Base-by-base conservation (phyloP, 495 filamentous ascomycete genomes). In the Podospora appendiculata region DNA sequence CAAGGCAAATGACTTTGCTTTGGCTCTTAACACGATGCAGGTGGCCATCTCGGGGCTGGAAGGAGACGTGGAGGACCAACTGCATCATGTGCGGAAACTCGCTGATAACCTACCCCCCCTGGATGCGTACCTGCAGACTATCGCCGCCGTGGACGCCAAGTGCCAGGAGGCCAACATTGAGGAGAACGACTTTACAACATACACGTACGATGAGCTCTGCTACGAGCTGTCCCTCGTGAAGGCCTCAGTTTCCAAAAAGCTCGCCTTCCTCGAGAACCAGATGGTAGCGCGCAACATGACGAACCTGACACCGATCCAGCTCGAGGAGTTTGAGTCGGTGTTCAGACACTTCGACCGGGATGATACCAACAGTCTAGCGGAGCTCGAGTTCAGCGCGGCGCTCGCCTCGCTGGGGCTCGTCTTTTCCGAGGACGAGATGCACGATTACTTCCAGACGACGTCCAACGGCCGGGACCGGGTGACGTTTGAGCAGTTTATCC, bases 321-420 rank as follows among this genome's bases (percentile, higher is more conserved):
- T 98, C 34, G 93, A 98, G 65, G 93, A 98, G 61, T 98, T 97
- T 63, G 93, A 98, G 68, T 90, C 85, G 1, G 93, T 98, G 6
- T 97, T 98, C 76, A 79, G 93, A 25, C 94, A 98, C 69, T 98
- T 98, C 57, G 93, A 98, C 65, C 83, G 90, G n/a, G 90, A 96
- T 60, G 79, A 85, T 33, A 87, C 83, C 39, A 97, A 97, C 65
- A 87, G 84, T 14, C 75, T 98, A n/a, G 83, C 87, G 17, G 93
- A 98, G 64, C 78, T 96, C 14, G 93, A 98, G 61, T 98, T 98
- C 67, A 90, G 87, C 8, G 93, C 92, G 6, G 93, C 93, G 3
- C 75, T 98, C 50, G 94, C 94, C 25, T 94, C 88, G 65, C 74
- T 98, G 18, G 92, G 93, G 0, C 74, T 98, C 7, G 91, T 96